Percentiles rank a stretch among this genome's conserved stretches.
These are phyloP conservation scores for Debaryomyces psychrophilus DNA, from an alignment of 1,139 yeast genomes.

Conservation along the genomic window DNA sequence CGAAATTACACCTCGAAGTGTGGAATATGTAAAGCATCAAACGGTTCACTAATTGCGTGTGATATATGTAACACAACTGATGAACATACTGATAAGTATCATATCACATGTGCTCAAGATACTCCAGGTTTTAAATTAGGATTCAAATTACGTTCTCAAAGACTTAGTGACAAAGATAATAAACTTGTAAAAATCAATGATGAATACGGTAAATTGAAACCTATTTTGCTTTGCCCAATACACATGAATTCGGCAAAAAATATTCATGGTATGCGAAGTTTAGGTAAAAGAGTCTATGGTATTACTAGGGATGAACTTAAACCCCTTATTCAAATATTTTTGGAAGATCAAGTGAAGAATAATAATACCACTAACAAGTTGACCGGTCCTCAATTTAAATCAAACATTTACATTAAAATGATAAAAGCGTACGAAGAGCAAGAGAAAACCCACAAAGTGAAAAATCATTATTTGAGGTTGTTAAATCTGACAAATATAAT, in stretches of 20 bases:
- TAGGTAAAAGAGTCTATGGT: conserved; percentile 38
- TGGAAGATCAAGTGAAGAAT: conserved; percentile 43
- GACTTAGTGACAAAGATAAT: conserved; percentile 23
- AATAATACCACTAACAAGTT: conserved; percentile 16
- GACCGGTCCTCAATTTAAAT: conserved; percentile 38
- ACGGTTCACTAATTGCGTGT: conserved; percentile 38
- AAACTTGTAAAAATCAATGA: conserved; percentile 31
- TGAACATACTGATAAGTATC: conserved; percentile 35
- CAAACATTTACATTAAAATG: conserved; percentile 33
- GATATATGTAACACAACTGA: conserved; percentile 25
- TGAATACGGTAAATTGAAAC: conserved; percentile 43
- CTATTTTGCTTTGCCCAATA: conserved; percentile 45
- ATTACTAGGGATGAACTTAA: conserved; percentile 27
- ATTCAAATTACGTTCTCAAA: conserved; percentile 38
- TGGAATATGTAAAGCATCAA: conserved; percentile 34
- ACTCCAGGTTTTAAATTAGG: conserved; percentile 47
- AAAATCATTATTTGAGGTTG: conserved; percentile 16
- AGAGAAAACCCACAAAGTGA: conserved; percentile 15
- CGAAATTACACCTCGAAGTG: conserved; percentile 24
- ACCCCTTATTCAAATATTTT: conserved; percentile 46
- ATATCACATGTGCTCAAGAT: conserved; percentile 71
- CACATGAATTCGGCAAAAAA: conserved; percentile 30
- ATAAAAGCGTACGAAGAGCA: conserved; percentile 20
- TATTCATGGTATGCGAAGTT: conserved; percentile 25
- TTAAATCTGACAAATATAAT: conserved; percentile 18